Conservation (phyloP, 371 early-diverging fungal genomes). For the Mortierella sp. region DNA sequence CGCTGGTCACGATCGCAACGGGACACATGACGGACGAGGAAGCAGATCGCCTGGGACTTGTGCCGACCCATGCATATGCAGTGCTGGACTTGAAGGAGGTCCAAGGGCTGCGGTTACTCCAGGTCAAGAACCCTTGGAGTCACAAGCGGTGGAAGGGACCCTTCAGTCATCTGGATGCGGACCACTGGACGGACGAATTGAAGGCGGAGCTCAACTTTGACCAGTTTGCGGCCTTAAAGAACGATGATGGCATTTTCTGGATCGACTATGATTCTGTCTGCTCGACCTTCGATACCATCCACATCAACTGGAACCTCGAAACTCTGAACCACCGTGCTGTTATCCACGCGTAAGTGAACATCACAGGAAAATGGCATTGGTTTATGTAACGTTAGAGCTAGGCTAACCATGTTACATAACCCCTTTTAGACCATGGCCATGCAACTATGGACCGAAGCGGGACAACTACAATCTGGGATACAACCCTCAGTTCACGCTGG, state of each 20-base stretch:
- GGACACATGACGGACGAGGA: conserved; percentile 79
- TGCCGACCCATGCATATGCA: conserved; percentile 92
- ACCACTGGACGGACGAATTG: conserved; percentile 80
- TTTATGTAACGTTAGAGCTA: background rate
- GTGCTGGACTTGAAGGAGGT: conserved; percentile 74
- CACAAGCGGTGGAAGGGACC: conserved; percentile 88
- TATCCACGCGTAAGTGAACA: conserved; percentile 59
- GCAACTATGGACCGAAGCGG: conserved; percentile 72
- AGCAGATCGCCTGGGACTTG: conserved; percentile 80
- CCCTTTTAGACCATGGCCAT: conserved; percentile 71
- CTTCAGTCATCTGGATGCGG: conserved; percentile 80
- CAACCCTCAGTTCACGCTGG: conserved; percentile 85
- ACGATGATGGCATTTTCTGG: conserved; percentile 81
- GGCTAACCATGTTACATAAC: background rate
- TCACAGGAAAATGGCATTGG: background rate
- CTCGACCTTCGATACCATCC: conserved; percentile 83
- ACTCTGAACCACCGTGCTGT: conserved; percentile 51
- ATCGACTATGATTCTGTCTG: conserved; percentile 89
- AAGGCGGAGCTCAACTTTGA: conserved; percentile 77
- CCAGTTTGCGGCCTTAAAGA: conserved; percentile 69
- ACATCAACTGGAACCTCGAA: conserved; percentile 89
- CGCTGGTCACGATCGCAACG: conserved; percentile 75
- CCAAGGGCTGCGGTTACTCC: conserved; percentile 59
- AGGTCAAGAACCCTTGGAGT: conserved; percentile 93
- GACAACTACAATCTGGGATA: conserved; percentile 78